Evolutionary conservation across 163 green algal genomes (phyloP), one percentile per base, ranked within the genome.

Genomic region (Scenedesmus sp.): DNA sequence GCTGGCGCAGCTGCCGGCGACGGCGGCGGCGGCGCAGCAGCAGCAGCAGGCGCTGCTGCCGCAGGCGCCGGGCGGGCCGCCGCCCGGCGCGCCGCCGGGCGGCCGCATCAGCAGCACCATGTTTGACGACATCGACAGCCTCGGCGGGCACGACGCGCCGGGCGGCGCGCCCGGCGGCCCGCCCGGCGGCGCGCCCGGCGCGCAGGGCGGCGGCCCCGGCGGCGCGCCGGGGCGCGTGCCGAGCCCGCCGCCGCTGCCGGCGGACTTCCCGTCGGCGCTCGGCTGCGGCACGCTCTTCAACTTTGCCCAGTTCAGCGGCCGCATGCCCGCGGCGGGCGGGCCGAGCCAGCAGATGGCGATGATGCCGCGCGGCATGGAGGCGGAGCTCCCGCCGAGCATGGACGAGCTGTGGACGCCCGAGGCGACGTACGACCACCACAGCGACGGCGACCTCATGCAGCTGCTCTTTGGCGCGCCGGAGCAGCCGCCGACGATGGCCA

Each of bases 361-460:
- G 51, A 82, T 80, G 62, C 70, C 75, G 4, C 60, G 33, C 2
- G 72, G 65, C 18, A 78, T 83, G 65, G 60, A 73, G 26, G 72
- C 77, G 44, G 67, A 76, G n/a, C 20, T 89, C 1, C 34, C 84
- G 3, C 53, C 50, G 6, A 69, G 34, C 20, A 50, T 81, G 51
- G 62, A 58, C 9, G 74, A 75, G 15, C 62, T 81, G 34, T 81
- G 74, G 74, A 58, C 62, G 14, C 74, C 62, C 5, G 73, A 87
- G 65, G 28, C 81, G 1, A 75, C 83, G 48, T 89, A 86, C 60
- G 84, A 89, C 69, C 77, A 87, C 60, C 54, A 77, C 1, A 78
- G 76, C 28, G 84, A 89, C 58, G 84, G 84, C 0, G 84, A 89
- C 51, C 67, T 89, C 20, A 89, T 89, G 84, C 84, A 89, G 74